These are phyloP conservation scores for Cytospora leucostoma DNA, from an alignment of 2,329 filamentous ascomycete species.

Conservation along the genomic window DNA sequence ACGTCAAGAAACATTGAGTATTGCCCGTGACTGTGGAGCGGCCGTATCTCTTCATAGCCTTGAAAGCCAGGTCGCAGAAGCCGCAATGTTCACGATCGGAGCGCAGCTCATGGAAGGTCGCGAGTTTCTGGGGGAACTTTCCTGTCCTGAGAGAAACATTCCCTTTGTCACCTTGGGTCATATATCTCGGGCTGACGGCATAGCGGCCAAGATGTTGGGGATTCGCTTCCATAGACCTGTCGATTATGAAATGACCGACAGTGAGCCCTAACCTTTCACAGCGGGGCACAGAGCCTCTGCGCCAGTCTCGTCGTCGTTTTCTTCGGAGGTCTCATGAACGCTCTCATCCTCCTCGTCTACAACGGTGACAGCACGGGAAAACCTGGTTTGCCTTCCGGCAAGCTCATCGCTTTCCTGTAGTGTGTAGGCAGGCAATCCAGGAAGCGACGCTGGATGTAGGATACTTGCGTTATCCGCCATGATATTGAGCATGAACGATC, in stretches of 20 bases:
- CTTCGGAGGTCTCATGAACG: too few species aligned
- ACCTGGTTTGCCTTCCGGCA: too few species aligned
- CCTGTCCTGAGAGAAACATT: background rate
- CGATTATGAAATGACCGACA: background rate
- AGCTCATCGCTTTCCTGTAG: too few species aligned
- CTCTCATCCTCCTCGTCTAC: too few species aligned
- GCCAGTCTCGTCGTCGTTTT: too few species aligned
- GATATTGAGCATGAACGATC: too few species aligned
- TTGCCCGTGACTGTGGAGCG: background rate
- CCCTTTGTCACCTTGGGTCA: background rate
- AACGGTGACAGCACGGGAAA: too few species aligned
- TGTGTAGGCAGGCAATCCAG: too few species aligned
- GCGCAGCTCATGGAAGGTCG: background rate
- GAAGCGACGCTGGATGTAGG: too few species aligned
- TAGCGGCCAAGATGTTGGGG: background rate
- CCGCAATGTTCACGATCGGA: background rate
- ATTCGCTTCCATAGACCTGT: background rate
- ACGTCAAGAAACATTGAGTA: background rate
- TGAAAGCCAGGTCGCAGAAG: background rate
- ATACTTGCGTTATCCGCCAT: too few species aligned
- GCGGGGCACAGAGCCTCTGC: too few species aligned
- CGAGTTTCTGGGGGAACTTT: background rate
- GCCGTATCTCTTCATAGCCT: background rate
- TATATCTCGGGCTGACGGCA: background rate
- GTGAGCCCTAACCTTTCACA: background rate